Evolutionary conservation across 257 asterid genomes (phyloP).

Genomic region (Salvia miltiorrhiza): DNA sequence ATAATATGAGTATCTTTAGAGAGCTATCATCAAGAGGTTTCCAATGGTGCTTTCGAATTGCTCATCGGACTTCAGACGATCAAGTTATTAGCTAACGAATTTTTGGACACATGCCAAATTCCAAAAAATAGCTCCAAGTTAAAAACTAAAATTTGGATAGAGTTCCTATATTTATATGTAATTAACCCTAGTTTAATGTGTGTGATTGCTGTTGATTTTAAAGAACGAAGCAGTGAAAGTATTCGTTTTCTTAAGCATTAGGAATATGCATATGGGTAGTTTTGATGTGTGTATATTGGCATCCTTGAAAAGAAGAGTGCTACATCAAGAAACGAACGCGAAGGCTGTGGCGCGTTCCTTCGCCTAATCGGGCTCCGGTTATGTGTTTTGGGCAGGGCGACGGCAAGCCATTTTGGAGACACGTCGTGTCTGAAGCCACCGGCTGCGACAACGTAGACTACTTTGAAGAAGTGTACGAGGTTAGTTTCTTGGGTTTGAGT

Average conservation of each 20-base stretch:
- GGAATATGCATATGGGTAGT: no score
- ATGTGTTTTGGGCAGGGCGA: slow-evolving; percentile 60
- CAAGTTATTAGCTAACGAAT: no score
- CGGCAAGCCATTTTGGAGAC: slow-evolving; percentile 92
- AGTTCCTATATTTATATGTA: no score
- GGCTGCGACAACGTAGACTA: slow-evolving; percentile 53
- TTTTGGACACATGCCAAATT: no score
- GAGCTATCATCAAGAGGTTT: no score
- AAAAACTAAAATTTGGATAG: no score
- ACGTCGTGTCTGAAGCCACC: slow-evolving; percentile 88
- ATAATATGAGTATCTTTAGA: no score
- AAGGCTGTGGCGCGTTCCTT: not conserved
- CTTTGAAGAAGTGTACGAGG: slow-evolving; percentile 93
- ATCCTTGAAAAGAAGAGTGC: no score
- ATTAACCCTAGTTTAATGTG: not conserved
- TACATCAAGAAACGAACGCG: not conserved
- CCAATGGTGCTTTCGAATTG: no score
- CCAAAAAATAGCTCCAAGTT: no score
- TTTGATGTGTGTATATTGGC: no score
- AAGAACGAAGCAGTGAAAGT: not conserved
- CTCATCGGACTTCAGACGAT: no score
- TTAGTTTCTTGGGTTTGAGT: slow-evolving; percentile 9
- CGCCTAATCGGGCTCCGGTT: slow-evolving; percentile 6
- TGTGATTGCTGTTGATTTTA: not conserved
- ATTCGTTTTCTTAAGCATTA: not conserved